Evolutionary conservation across 2,329 filamentous ascomycete genomes (phyloP).

Genomic region (Aspergillus costaricaensis): DNA sequence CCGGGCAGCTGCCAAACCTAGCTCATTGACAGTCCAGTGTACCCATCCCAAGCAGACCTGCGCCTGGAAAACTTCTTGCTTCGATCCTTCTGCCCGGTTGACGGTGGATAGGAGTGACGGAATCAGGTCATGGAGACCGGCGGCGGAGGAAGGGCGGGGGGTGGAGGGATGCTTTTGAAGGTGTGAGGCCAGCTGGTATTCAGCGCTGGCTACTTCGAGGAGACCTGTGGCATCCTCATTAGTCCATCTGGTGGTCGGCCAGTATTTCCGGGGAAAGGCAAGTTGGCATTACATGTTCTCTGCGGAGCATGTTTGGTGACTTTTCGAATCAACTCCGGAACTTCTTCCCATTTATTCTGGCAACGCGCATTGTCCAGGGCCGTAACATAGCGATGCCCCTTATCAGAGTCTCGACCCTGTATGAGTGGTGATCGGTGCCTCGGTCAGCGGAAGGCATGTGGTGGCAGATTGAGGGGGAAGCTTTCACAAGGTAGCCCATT

Average conservation of each 20-base stretch:
- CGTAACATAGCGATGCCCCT: conserved; percentile 79
- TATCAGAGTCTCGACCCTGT: conserved; percentile 61
- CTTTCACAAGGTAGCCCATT: background rate
- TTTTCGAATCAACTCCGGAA: conserved; percentile 89
- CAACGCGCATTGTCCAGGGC: conserved; percentile 84
- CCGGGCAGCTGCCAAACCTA: conserved; percentile 59
- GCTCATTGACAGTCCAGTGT: conserved; percentile 75
- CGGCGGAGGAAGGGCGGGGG: conserved; percentile 40
- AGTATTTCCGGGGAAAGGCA: conserved; percentile 15
- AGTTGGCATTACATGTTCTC: conserved; percentile 66
- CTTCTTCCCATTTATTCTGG: conserved; percentile 80
- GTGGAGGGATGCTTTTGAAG: conserved; percentile 40
- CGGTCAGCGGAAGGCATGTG: conserved; percentile 7
- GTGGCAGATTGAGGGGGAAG: conserved; percentile 6
- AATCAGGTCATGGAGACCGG: conserved; percentile 47
- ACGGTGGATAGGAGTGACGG: conserved; percentile 53
- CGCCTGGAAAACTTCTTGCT: conserved; percentile 71
- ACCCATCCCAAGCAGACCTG: conserved; percentile 82
- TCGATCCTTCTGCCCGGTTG: conserved; percentile 56
- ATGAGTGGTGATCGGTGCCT: background rate
- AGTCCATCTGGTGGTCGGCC: conserved; percentile 18
- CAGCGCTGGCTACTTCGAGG: conserved; percentile 68
- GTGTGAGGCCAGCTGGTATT: conserved; percentile 64
- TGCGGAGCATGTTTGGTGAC: conserved; percentile 90
- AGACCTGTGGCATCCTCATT: conserved; percentile 57